Conservation (phyloP, 2,329 filamentous ascomycete genomes). For the Aspergillus bombycis region DNA sequence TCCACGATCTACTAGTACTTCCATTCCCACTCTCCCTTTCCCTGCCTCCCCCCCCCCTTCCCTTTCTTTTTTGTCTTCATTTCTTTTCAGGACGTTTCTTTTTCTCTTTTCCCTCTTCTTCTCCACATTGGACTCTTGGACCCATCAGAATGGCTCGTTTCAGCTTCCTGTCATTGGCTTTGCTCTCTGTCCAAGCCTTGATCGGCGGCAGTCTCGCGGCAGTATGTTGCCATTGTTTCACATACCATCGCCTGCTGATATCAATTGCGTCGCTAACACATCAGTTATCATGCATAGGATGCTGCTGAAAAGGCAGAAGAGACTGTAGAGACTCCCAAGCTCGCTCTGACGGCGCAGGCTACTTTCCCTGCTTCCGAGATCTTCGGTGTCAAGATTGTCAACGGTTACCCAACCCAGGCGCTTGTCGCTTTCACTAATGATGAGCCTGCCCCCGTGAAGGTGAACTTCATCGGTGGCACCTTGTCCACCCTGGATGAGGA, state of each 20-base stretch:
- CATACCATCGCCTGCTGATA: neutral
- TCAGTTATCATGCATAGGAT: constrained; percentile 39
- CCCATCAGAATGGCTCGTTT: constrained; percentile 68
- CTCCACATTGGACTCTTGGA: constrained; percentile 15
- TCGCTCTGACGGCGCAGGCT: constrained; percentile 59
- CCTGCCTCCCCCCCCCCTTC: constrained; percentile 11
- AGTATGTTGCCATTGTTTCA: constrained; percentile 50
- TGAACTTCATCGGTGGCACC: constrained; percentile 76
- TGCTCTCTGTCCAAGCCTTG: constrained; percentile 71
- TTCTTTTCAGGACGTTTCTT: constrained; percentile 12
- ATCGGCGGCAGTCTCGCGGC: constrained; percentile 65
- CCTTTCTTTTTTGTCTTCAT: constrained; percentile 6
- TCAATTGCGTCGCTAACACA: constrained; percentile 29
- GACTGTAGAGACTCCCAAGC: constrained; percentile 63
- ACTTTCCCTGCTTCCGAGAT: constrained; percentile 72
- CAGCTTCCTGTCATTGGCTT: constrained; percentile 70
- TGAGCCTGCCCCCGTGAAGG: constrained; percentile 72
- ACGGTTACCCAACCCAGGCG: constrained; percentile 82
- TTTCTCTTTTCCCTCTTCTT: constrained; percentile 23
- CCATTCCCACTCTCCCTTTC: constrained; percentile 7
- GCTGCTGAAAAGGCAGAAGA: constrained; percentile 68
- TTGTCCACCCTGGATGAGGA: constrained; percentile 64
- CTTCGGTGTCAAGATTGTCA: constrained; percentile 94
- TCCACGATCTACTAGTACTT: neutral
- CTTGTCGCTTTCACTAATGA: constrained; percentile 82